Evolutionary conservation across 108 stramenopile genomes (phyloP), one percentile per base, ranked within the genome.

Genomic region (Fistulifera pelliculosa): DNA sequence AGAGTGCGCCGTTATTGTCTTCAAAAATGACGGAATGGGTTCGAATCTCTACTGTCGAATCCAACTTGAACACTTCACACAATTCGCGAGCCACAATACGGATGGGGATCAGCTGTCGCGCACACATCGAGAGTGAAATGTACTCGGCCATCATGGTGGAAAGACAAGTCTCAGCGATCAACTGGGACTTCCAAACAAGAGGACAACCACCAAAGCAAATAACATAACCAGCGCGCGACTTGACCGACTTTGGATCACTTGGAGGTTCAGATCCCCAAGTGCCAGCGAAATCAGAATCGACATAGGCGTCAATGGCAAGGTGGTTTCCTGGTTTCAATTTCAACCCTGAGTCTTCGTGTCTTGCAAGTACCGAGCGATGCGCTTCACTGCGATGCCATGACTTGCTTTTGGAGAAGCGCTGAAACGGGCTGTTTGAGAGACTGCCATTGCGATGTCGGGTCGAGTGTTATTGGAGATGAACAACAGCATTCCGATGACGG

Each of bases 241-340:
- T 2, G 14, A 14, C 40, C 12, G 12, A 41, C 40, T 13, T 14
- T 41, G 40, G 40, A 52, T 54, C 43, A 12, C 23, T 23, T 1
- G 44, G n/a, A 38, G 44, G 19, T 43, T 79, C 77, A 13, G 41
- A 41, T 10, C 54, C 40, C 19, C 23, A 71, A 6, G 71, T 26
- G 4, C 73, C 69, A 45, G 61, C 45, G 53, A 76, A 76, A 47
- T 79, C 73, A 22, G 73, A 65, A 52, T 74, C 68, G 16, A 65
- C 68, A 41, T 58, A 79, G 15, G 44, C 56, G 38, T 74, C 55
- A 16, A 79, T 25, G 10, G 47, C 17, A 16, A 28, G 38, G 16
- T 2, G 40, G 42, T 8, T 52, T 44, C 6, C 54, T 15, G 13
- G 60, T 22, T 1, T 62, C 17, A 71, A 13, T 21, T 63, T 60